Evolutionary conservation across 208 protist species (phyloP).

Genomic region (Acanthamoeba healyi): DNA sequence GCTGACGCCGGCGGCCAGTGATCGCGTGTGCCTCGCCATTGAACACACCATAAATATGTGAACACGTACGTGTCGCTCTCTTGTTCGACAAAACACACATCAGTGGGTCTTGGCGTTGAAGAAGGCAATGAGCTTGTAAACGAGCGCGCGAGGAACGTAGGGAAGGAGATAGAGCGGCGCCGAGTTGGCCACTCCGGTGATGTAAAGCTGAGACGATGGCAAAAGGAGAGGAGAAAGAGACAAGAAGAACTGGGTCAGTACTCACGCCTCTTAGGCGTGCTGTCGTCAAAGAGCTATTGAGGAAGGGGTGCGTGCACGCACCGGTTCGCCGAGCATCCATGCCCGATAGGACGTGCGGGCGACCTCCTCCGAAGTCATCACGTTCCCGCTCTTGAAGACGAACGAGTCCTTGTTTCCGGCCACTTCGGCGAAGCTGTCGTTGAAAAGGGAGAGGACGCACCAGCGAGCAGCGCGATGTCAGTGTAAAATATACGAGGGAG

Average conservation of each 20-base stretch:
- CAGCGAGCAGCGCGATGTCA: too few relatives aligned
- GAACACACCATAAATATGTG: neutral
- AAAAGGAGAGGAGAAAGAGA: neutral
- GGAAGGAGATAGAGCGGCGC: neutral
- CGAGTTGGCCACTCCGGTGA: neutral
- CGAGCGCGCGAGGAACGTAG: neutral
- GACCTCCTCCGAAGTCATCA: conserved; percentile 12
- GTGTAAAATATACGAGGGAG: neutral
- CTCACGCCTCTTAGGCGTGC: neutral
- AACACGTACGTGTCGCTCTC: too few relatives aligned
- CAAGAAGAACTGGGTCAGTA: neutral
- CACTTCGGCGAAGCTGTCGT: conserved; percentile 50
- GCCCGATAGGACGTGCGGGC: conserved; percentile 24
- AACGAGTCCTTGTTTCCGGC: conserved; percentile 33
- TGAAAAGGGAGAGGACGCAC: neutral
- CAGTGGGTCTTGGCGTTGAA: neutral
- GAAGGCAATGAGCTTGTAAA: neutral
- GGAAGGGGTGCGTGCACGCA: neutral
- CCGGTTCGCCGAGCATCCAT: conserved; percentile 53
- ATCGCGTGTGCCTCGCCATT: too few relatives aligned
- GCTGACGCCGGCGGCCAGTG: too few relatives aligned
- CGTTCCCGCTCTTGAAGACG: neutral
- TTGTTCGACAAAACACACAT: too few relatives aligned
- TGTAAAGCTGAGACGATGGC: neutral
- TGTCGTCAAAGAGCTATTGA: too few relatives aligned